Conservation (phyloP, 2,329 filamentous ascomycete genomes). For the Zarea fungicola region DNA sequence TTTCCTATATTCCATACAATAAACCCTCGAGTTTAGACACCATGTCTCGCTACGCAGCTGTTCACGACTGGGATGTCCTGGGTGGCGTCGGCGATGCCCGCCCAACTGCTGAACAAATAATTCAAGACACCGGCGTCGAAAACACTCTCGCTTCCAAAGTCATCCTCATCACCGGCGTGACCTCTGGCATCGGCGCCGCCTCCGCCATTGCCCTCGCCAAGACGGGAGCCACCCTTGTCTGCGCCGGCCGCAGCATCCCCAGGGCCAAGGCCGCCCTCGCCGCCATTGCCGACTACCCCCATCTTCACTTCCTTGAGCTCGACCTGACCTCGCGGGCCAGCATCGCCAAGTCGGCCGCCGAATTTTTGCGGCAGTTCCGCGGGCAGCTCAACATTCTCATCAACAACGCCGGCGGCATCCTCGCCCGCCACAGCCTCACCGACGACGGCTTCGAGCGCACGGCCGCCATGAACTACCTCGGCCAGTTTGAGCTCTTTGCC, state of each 20-base stretch:
- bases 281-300: slow-evolving; percentile 13
- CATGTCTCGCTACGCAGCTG: slow-evolving; percentile 16
- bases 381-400: slow-evolving; percentile 19
- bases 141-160: slow-evolving; percentile 27
- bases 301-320: slow-evolving; percentile 28
- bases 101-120: slow-evolving; percentile 28
- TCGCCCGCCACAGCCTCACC: slow-evolving; percentile 26
- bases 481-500: slow-evolving; percentile 42
- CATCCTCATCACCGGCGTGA: slow-evolving; percentile 33
- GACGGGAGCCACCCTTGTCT: slow-evolving; percentile 33
- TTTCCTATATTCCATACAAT: background rate
- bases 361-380: slow-evolving; percentile 11
- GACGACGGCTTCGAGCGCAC: slow-evolving; percentile 39
- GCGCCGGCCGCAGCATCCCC: slow-evolving; percentile 29
- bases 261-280: slow-evolving; percentile 27
- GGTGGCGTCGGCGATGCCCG: slow-evolving; percentile 26
- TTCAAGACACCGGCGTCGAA: slow-evolving; percentile 25
- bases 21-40: too few species aligned
- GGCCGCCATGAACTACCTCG: slow-evolving; percentile 41
- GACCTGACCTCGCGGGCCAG: slow-evolving; percentile 27
- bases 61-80: slow-evolving; percentile 14
- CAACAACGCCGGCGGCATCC: slow-evolving; percentile 29
- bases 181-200: slow-evolving; percentile 33
- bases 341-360: slow-evolving; percentile 22
- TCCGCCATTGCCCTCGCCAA: slow-evolving; percentile 31